Evolutionary conservation across 768 basidiomycete species (phyloP).

Genomic region (Naganishia vaughanmartiniae): DNA sequence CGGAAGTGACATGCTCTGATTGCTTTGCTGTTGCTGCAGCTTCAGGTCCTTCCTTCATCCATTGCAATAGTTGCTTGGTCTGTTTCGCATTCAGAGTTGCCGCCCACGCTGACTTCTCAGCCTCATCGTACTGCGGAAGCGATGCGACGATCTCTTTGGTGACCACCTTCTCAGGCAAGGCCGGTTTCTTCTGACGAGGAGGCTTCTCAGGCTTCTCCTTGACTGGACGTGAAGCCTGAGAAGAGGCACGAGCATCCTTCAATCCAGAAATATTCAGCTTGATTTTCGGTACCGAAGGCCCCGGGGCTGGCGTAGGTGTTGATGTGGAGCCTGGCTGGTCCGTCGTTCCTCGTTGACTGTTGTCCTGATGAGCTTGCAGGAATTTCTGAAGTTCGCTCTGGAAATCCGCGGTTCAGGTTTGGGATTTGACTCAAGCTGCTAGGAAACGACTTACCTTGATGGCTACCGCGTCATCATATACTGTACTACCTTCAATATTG

Average conservation of each 20-base stretch:
- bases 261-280: constrained; percentile 26
- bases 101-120: constrained; percentile 44
- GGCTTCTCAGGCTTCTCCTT: constrained; percentile 1
- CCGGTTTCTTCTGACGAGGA: constrained; percentile 10
- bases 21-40: background rate
- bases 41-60: constrained; percentile 5
- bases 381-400: background rate
- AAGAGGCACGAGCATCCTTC: constrained; percentile 20
- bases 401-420: background rate
- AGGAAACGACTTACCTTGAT: constrained; percentile 35
- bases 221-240: constrained; percentile 12
- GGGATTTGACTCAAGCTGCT: background rate
- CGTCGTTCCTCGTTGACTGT: background rate
- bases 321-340: background rate
- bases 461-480: constrained; percentile 46
- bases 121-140: constrained; percentile 38
- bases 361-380: background rate
- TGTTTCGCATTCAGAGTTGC: constrained; percentile 32
- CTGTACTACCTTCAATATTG: constrained; percentile 69
- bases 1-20: background rate
- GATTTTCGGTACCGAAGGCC: constrained; percentile 15
- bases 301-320: background rate
- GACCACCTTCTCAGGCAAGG: constrained; percentile 41
- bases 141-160: constrained; percentile 45
- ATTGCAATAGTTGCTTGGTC: constrained; percentile 15